These are phyloP conservation scores for Penstemon davidsonii DNA, from an alignment of 257 asterid species.

Conservation along the genomic window DNA sequence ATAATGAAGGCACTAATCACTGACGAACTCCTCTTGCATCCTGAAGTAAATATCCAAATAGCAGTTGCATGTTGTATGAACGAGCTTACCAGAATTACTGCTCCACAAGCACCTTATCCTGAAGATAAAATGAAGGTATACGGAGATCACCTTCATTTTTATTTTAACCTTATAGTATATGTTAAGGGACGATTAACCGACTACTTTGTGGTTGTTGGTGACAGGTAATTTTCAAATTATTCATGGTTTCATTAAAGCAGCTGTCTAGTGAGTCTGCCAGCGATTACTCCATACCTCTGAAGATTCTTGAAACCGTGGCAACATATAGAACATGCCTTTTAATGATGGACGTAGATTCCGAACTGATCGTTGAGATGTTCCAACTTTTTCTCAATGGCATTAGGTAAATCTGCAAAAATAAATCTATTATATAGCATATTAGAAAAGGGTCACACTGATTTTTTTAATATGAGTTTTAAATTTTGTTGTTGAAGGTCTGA, in stretches of 20 bases:
- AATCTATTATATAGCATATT: not conserved
- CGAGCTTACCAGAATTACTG: conserved; percentile 29
- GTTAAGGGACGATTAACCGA: not conserved
- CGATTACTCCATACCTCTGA: conserved; percentile 14
- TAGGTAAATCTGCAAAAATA: conserved; percentile 24
- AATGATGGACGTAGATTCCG: conserved; percentile 25
- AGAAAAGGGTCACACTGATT: not conserved
- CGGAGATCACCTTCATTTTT: not conserved
- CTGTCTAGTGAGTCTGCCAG: conserved; percentile 18
- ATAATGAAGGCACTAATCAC: conserved; percentile 23
- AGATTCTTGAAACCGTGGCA: conserved; percentile 29
- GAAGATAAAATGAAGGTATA: conserved; percentile 33
- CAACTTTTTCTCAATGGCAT: conserved; percentile 23
- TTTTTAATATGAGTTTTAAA: not conserved
- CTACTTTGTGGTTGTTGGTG: conserved; percentile 6
- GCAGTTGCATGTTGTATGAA: conserved; percentile 26
- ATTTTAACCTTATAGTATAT: not conserved
- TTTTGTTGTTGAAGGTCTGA: conserved; percentile 39
- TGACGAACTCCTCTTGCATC: conserved; percentile 21
- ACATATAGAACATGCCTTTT: conserved; percentile 21
- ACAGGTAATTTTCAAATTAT: conserved; percentile 27
- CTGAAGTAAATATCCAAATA: conserved; percentile 27
- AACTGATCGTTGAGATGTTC: conserved; percentile 26
- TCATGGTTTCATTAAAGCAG: conserved; percentile 22
- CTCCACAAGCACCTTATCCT: conserved; percentile 28